A percentile compares a stretch with the other conserved stretches of the same genome.
These are phyloP conservation scores for Daldinia vernicosa DNA, from an alignment of 495 filamentous ascomycete genomes.

Conservation along the genomic window DNA sequence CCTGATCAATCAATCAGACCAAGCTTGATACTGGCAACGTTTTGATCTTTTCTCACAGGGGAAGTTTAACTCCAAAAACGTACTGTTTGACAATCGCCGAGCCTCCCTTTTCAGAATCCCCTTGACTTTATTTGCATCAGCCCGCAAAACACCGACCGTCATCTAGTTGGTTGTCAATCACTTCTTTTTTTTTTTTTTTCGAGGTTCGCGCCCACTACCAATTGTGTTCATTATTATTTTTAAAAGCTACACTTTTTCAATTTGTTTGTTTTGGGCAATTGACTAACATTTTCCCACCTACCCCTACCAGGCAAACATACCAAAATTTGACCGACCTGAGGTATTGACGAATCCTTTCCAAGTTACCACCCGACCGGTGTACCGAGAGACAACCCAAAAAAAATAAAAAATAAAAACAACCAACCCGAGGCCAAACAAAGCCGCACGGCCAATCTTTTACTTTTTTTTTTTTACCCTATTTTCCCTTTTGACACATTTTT, in stretches of 20 bases:
- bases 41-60: slow-evolving; percentile 55
- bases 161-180: slow-evolving; percentile 18
- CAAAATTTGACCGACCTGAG: slow-evolving; percentile 9
- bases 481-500: slow-evolving; percentile 26
- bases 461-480: slow-evolving; percentile 26
- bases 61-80: slow-evolving; percentile 53
- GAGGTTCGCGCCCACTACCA: slow-evolving; percentile 21
- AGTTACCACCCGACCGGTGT: slow-evolving; percentile 32
- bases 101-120: slow-evolving; percentile 42
- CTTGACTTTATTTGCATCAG: slow-evolving; percentile 37
- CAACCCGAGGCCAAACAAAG: slow-evolving; percentile 24
- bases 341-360: background rate
- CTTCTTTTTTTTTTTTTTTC: slow-evolving; percentile 26
- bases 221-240: slow-evolving; percentile 31
- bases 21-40: slow-evolving; percentile 51
- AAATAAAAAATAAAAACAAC: slow-evolving; percentile 48
- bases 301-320: slow-evolving; percentile 33
- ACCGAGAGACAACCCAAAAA: slow-evolving; percentile 45
- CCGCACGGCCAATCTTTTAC: slow-evolving; percentile 12
- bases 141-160: slow-evolving; percentile 31
- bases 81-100: slow-evolving; percentile 47
- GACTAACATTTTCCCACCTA: slow-evolving; percentile 39
- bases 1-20: slow-evolving; percentile 61
- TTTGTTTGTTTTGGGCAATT: slow-evolving; percentile 41
- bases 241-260: slow-evolving; percentile 3